Evolutionary conservation across 2,329 filamentous ascomycete genomes (phyloP), one percentile per base, ranked within the genome.

Genomic region (Arthrobotrys musiformis): DNA sequence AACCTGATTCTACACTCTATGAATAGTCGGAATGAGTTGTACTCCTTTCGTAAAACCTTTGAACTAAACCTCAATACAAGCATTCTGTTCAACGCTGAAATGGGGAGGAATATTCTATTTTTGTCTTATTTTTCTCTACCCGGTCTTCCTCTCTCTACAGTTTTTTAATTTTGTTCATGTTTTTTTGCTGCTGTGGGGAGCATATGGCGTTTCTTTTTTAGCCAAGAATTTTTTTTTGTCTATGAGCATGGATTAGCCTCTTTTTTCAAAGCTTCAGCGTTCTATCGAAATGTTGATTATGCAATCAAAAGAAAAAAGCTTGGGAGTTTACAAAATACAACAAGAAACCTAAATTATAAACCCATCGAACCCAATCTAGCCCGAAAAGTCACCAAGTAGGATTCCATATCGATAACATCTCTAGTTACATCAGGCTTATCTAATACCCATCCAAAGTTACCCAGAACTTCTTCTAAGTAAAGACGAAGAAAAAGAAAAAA

Each of bases 401-500:
- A 42, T 4, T 4, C 11, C 40, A 9, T 42, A 42, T 4, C 40
- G n/a, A 42, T 42, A 42, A 17, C 30, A 33, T 33, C 30, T 33
- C 40, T 37, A 11, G 30, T 11, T 35, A 5, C 11, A 35, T 11
- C 30, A 6, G 11, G 11, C 11, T 35, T 9, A 48, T 35, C 17
- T 35, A 9, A 19, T 19, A 19, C 37, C 19, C 3, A 48, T 8
- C 22, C 30, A 13, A 35, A 56, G n/a, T n/a, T n/a, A n/a, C n/a
- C n/a, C n/a, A n/a, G n/a, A n/a, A n/a, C n/a, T n/a, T n/a, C n/a
- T n/a, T n/a, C n/a, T n/a, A n/a, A n/a, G n/a, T n/a, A n/a, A n/a
- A n/a, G n/a, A n/a, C n/a, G n/a, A n/a, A n/a, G n/a, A 33, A 9
- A 33, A 33, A 9, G 7, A 62, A 22, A 46, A 28, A 28, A 87